Evolutionary conservation across 805 yeast species (phyloP).

Genomic region (Candida morakotiae): DNA sequence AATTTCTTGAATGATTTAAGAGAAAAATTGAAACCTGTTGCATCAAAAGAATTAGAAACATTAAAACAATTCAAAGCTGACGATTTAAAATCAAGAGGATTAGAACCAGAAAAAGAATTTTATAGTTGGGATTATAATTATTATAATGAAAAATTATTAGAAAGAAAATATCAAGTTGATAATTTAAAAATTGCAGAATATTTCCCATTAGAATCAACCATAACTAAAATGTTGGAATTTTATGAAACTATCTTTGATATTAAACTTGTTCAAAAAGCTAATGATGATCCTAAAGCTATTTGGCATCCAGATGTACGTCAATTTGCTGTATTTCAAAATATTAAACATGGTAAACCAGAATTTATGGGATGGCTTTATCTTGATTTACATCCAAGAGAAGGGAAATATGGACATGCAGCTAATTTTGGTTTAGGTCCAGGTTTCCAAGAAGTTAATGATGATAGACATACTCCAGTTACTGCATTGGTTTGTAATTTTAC

Average conservation of each 20-base stretch:
- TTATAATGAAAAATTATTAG: constrained; percentile 62
- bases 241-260: constrained; percentile 69
- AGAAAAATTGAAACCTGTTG: constrained; percentile 56
- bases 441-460: constrained; percentile 44
- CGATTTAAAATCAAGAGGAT: constrained; percentile 45
- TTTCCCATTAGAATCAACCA: constrained; percentile 69
- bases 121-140: constrained; percentile 75
- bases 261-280: constrained; percentile 54
- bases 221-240: constrained; percentile 63
- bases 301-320: constrained; percentile 83
- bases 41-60: constrained; percentile 46
- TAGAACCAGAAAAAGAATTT: constrained; percentile 32
- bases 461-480: constrained; percentile 61
- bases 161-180: constrained; percentile 68
- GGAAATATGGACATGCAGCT: constrained; percentile 88
- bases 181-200: constrained; percentile 68
- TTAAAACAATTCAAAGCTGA: constrained; percentile 50
- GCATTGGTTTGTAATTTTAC: constrained; percentile 84
- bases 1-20: constrained; percentile 61
- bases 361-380: constrained; percentile 78
- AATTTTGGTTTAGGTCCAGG: constrained; percentile 68
- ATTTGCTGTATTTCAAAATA: constrained; percentile 67
- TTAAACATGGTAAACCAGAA: constrained; percentile 38
- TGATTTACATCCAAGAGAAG: constrained; percentile 81
- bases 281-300: constrained; percentile 33